These are phyloP conservation scores for Didymella exigua DNA, from an alignment of 2,329 filamentous ascomycete species.

Conservation along the genomic window DNA sequence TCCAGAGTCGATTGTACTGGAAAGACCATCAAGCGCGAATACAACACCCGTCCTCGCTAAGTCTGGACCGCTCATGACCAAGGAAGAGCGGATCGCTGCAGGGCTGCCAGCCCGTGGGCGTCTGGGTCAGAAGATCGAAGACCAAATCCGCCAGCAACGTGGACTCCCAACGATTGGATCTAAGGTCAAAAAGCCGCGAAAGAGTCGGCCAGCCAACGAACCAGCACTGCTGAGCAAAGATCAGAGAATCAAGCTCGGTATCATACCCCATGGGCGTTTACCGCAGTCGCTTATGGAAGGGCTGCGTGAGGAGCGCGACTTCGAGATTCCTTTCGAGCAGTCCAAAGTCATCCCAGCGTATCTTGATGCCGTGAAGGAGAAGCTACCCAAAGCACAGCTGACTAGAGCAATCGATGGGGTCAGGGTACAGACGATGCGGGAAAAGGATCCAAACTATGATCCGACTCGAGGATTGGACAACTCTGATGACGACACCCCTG, in stretches of 20 bases:
- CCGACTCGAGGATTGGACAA: background rate
- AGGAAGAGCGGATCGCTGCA: constrained; percentile 34
- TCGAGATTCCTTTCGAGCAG: constrained; percentile 26
- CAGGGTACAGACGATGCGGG: constrained; percentile 3
- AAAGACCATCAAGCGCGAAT: background rate
- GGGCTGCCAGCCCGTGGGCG: constrained; percentile 35
- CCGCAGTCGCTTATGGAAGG: constrained; percentile 34
- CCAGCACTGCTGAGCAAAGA: constrained; percentile 32
- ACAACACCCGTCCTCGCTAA: constrained; percentile 8
- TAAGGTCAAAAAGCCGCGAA: constrained; percentile 26
- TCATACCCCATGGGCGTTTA: constrained; percentile 32
- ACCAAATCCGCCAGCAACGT: constrained; percentile 33
- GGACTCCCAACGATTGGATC: constrained; percentile 21
- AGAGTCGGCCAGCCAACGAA: constrained; percentile 19
- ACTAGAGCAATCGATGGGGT: constrained; percentile 7
- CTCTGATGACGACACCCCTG: background rate
- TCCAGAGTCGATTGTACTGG: constrained; percentile 6
- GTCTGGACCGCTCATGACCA: constrained; percentile 31
- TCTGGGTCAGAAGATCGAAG: constrained; percentile 29
- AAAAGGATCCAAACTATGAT: constrained; percentile 8
- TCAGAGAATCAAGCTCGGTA: constrained; percentile 32
- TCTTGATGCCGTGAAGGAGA: constrained; percentile 12
- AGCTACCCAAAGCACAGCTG: background rate
- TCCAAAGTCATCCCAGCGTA: constrained; percentile 21
- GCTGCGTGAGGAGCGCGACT: constrained; percentile 28